Evolutionary conservation across 2,329 filamentous ascomycete species (phyloP), one percentile per base, ranked within the genome.

Genomic region (Aspergillus transmontanensis): DNA sequence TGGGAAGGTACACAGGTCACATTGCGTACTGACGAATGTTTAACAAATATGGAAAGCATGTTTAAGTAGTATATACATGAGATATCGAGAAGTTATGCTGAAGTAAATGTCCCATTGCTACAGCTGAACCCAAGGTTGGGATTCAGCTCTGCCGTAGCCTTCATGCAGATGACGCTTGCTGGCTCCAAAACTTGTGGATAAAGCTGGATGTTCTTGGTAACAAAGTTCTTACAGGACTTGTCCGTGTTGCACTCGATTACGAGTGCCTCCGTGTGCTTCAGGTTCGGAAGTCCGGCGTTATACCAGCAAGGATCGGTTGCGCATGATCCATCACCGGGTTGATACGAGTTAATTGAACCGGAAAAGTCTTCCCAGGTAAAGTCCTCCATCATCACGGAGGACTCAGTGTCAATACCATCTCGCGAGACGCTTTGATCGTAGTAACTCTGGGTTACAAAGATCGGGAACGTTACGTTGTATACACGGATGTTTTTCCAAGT

Each of bases 381-480:
- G 59, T 80, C 73, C 61, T 78, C 69, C 79, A 82, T 80, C 50
- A 73, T 71, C 14, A 81, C 80, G 14, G 75, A 77, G 4, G 77
- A 73, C 63, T 74, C 76, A 4, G 76, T 71, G 64, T 80, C 79
- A 1, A 70, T 72, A 19, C 64, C 69, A 0, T 73, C 68, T 36
- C 74, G 72, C 2, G 66, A 70, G 32, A 66, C 72, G n/a, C 72
- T 74, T 66, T 82, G 79, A 60, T 82, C 77, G 64, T 70, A 69
- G 67, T 82, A 82, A 45, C 75, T 80, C 68, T 82, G 79, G 3
- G 80, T 82, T n/a, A 82, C 79, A 60, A 81, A 82, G 60, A 82
- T 78, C 1, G 80, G 80, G 64, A 82, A 82, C 0, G 80, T 78
- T 34, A 82, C 80, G 61, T 82, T 82, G 66, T 77, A 78, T 14